Evolutionary conservation across 176 grass and related monocot species (phyloP).

Genomic region (Aegilops tauschii): DNA sequence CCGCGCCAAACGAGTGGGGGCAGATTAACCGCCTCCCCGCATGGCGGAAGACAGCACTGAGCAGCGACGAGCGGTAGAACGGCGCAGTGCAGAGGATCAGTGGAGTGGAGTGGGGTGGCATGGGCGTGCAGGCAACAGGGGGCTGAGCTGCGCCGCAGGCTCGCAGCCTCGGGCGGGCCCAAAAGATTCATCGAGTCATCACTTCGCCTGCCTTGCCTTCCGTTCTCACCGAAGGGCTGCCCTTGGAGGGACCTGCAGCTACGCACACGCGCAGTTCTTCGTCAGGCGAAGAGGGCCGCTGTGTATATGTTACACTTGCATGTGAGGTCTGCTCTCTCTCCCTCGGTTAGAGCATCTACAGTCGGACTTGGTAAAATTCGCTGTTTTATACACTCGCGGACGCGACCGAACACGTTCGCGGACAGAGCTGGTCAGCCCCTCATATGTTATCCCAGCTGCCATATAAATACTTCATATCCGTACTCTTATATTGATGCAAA

Average conservation of each 20-base stretch:
- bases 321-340: neutral
- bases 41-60: neutral
- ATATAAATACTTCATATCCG: no score
- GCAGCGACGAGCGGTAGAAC: neutral
- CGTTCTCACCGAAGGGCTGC: slow-evolving; percentile 6
- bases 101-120: neutral
- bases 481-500: no score
- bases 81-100: neutral
- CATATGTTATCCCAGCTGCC: no score
- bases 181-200: neutral
- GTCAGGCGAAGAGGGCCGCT: no score
- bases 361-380: no score
- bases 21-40: neutral
- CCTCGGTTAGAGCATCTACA: no score
- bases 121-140: neutral
- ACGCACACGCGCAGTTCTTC: neutral
- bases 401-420: no score
- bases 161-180: neutral
- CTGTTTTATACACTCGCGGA: no score
- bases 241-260: neutral
- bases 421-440: no score
- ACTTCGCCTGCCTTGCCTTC: neutral
- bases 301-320: neutral
- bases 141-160: neutral
- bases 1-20: neutral